Evolutionary conservation across 2,329 filamentous ascomycete species (phyloP).

Genomic region (Colletotrichum zoysiae): DNA sequence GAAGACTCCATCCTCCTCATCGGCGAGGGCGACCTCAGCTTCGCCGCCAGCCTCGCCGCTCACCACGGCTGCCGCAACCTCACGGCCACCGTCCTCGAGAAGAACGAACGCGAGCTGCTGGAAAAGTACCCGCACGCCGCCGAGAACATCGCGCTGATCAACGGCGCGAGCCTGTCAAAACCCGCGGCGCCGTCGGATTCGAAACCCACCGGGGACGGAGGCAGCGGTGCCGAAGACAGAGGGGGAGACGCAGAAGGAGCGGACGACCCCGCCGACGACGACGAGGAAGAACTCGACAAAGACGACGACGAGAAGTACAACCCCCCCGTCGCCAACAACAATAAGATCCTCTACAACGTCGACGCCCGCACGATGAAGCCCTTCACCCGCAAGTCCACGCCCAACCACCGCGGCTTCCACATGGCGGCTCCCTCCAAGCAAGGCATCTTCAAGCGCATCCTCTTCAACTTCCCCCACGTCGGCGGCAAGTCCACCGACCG

Average conservation of each 20-base stretch:
- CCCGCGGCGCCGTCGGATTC: neutral
- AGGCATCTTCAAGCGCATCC: constrained; percentile 76
- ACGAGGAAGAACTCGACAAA: constrained; percentile 38
- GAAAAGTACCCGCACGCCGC: constrained; percentile 81
- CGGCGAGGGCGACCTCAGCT: constrained; percentile 86
- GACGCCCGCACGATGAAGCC: constrained; percentile 75
- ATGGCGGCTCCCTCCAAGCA: constrained; percentile 43
- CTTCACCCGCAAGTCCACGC: constrained; percentile 49
- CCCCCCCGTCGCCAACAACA: constrained; percentile 46
- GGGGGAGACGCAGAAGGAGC: constrained; percentile 31
- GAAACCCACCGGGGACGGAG: constrained; percentile 21
- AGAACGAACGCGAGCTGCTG: constrained; percentile 65
- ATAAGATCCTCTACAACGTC: constrained; percentile 69
- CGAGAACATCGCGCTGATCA: constrained; percentile 68
- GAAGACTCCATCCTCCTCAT: constrained; percentile 79
- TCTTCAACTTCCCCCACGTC: constrained; percentile 98
- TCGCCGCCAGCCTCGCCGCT: constrained; percentile 74
- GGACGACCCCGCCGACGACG: constrained; percentile 33
- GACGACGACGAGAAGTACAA: constrained; percentile 40
- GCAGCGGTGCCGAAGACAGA: constrained; percentile 26
- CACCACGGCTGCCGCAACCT: constrained; percentile 76
- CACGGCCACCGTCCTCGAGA: constrained; percentile 78
- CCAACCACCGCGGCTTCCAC: constrained; percentile 45
- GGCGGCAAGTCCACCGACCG: constrained; percentile 93
- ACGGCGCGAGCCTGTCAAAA: constrained; percentile 20